Percentiles rank a stretch among this genome's conserved stretches.
phyloP scores from a whole-genome alignment of 495 filamentous ascomycete species.

The Xylaria scruposa region DNA sequence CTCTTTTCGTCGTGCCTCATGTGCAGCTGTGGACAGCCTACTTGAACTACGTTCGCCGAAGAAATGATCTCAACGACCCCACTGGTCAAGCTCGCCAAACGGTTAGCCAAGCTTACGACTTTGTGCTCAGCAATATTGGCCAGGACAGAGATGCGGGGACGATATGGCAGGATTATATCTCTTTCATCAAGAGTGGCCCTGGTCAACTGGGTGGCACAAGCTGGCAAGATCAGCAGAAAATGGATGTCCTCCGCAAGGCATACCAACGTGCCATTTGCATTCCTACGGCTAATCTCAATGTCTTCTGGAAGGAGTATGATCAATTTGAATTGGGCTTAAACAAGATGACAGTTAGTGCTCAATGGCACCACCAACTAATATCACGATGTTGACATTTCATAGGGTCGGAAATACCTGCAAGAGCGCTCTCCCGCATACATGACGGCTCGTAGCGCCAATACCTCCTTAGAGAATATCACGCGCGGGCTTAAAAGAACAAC shows the following conservation, averaged over 20 bases:
- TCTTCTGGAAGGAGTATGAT: constrained; percentile 96
- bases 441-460: constrained; percentile 87
- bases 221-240: constrained; percentile 98
- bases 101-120: constrained; percentile 84
- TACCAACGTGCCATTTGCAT: constrained; percentile 89
- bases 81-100: constrained; percentile 74
- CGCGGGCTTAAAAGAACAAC: constrained; percentile 77
- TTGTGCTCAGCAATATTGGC: constrained; percentile 87
- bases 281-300: constrained; percentile 79
- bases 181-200: constrained; percentile 85
- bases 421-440: constrained; percentile 91
- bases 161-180: constrained; percentile 92
- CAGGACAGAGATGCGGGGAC: constrained; percentile 89
- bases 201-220: constrained; percentile 81
- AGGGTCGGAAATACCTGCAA: constrained; percentile 92
- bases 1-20: constrained; percentile 74
- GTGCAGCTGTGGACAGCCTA: constrained; percentile 92
- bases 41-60: constrained; percentile 90
- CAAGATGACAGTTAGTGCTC: constrained; percentile 73
- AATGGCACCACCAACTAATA: background rate
- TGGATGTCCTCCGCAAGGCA: constrained; percentile 87
- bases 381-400: constrained; percentile 31
- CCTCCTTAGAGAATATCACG: constrained; percentile 82
- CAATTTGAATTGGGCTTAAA: constrained; percentile 91
- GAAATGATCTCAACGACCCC: constrained; percentile 86